phyloP scores from a whole-genome alignment of 495 filamentous ascomycete species.

The Xylaria curta region DNA sequence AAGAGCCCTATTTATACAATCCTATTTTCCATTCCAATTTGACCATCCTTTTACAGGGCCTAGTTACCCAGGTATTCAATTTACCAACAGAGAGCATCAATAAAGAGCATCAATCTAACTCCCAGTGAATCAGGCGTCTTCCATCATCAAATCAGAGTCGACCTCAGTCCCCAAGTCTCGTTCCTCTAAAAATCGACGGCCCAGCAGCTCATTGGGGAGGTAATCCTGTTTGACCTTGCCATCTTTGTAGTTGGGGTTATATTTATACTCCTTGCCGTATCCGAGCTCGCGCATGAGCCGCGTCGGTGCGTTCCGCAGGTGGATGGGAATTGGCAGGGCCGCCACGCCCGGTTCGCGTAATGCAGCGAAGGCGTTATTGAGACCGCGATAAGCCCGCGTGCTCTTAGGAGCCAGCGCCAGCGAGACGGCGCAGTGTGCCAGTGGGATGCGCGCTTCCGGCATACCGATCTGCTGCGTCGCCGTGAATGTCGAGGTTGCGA shows the following conservation, averaged over 20 bases:
- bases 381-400: slow-evolving; percentile 80
- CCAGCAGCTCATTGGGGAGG: slow-evolving; percentile 74
- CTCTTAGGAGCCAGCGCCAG: slow-evolving; percentile 83
- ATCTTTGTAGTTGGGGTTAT: slow-evolving; percentile 86
- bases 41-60: slow-evolving; percentile 9
- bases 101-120: not conserved
- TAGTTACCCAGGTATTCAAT: not conserved
- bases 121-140: slow-evolving; percentile 28
- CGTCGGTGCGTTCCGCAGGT: slow-evolving; percentile 91
- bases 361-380: slow-evolving; percentile 78
- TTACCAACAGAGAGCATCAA: not conserved
- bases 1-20: not conserved
- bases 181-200: slow-evolving; percentile 79
- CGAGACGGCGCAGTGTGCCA: slow-evolving; percentile 86
- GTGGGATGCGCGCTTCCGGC: slow-evolving; percentile 90
- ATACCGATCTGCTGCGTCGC: slow-evolving; percentile 91
- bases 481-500: slow-evolving; percentile 83
- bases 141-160: slow-evolving; percentile 64
- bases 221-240: slow-evolving; percentile 92
- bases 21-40: not conserved
- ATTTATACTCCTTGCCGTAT: slow-evolving; percentile 92
- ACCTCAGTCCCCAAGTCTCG: slow-evolving; percentile 77
- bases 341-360: slow-evolving; percentile 81
- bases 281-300: slow-evolving; percentile 91
- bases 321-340: slow-evolving; percentile 78